Conservation (phyloP, 2,329 filamentous ascomycete genomes). For the Monosporascus sp. region DNA sequence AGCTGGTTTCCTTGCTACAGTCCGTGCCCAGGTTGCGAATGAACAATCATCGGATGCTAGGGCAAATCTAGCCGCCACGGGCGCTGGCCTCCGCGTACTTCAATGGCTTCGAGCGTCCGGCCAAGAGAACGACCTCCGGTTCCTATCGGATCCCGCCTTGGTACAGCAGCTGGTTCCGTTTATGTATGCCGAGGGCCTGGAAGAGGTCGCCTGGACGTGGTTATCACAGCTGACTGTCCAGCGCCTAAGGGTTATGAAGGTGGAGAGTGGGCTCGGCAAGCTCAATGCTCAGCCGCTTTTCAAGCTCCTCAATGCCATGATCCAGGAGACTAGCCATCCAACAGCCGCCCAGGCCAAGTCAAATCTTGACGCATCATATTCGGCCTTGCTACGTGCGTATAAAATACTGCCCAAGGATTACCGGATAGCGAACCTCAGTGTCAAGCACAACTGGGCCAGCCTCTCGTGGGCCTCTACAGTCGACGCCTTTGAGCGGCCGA, state of each 20-base stretch:
- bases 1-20: constrained; percentile 47
- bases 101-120: constrained; percentile 51
- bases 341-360: constrained; percentile 23
- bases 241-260: constrained; percentile 12
- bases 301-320: constrained; percentile 35
- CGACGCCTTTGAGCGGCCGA: constrained; percentile 39
- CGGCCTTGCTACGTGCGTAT: constrained; percentile 42
- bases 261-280: constrained; percentile 11
- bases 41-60: constrained; percentile 27
- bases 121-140: constrained; percentile 39
- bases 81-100: constrained; percentile 44
- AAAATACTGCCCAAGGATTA: constrained; percentile 33
- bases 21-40: constrained; percentile 36
- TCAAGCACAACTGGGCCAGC: constrained; percentile 40
- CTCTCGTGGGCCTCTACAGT: constrained; percentile 51
- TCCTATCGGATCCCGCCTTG: constrained; percentile 36
- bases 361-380: constrained; percentile 47
- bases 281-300: constrained; percentile 26
- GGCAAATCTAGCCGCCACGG: constrained; percentile 34
- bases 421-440: constrained; percentile 28
- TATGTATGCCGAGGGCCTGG: constrained; percentile 47
- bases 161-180: constrained; percentile 41
- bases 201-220: constrained; percentile 51
- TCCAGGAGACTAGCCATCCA: constrained; percentile 26
- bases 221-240: constrained; percentile 33